phyloP scores from a whole-genome alignment of 164 flowering plant genomes.

The Dillenia suffruticosa region DNA sequence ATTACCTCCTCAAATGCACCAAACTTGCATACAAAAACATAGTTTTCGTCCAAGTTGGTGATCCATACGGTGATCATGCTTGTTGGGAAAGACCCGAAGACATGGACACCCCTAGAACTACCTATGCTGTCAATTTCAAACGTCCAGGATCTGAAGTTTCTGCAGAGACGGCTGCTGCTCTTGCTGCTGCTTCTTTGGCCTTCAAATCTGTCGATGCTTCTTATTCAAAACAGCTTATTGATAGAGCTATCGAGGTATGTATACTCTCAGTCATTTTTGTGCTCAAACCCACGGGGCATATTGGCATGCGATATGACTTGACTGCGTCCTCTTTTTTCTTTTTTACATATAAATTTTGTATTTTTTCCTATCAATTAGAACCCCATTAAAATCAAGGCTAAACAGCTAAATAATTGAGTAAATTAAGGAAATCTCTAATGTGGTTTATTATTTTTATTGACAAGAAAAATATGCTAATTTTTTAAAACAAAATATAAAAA shows the following conservation, averaged over 20 bases:
- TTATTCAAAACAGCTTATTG: conserved; percentile 41
- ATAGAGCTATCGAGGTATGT: conserved; percentile 38
- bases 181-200: conserved; percentile 60
- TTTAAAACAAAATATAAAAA: too few species aligned
- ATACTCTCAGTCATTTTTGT: too few species aligned
- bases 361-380: too few species aligned
- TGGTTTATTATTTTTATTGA: too few species aligned
- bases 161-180: conserved; percentile 70
- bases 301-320: too few species aligned
- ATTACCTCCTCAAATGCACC: conserved; percentile 72
- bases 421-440: too few species aligned
- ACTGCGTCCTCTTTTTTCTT: too few species aligned
- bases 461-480: too few species aligned
- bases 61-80: conserved; percentile 45
- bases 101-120: conserved; percentile 67
- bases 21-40: conserved; percentile 24
- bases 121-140: conserved; percentile 24
- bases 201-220: conserved; percentile 27
- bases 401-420: too few species aligned
- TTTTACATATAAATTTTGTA: too few species aligned
- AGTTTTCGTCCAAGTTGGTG: conserved; percentile 64
- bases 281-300: too few species aligned
- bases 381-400: too few species aligned
- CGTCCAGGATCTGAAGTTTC: conserved; percentile 73
- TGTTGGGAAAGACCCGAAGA: conserved; percentile 89